Evolutionary conservation across 345 rosid species (phyloP).

Genomic region (Lumnitzera racemosa): DNA sequence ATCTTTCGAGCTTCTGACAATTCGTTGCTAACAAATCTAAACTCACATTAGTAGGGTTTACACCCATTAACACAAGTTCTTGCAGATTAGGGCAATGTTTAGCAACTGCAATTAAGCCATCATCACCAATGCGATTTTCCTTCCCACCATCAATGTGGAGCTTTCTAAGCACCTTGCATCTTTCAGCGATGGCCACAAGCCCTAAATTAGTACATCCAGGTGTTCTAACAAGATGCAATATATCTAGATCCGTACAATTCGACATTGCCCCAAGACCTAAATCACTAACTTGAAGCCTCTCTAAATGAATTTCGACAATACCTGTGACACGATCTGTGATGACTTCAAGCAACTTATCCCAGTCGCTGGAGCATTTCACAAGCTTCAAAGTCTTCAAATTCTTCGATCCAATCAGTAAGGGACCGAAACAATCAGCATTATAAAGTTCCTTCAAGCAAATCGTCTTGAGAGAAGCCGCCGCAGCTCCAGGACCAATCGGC

Average conservation of each 20-base stretch:
- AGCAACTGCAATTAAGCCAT: conserved; percentile 49
- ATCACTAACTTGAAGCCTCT: conserved; percentile 65
- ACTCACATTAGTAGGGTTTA: conserved; percentile 53
- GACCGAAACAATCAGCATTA: conserved; percentile 73
- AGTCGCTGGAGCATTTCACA: conserved; percentile 76
- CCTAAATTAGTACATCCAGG: conserved; percentile 61
- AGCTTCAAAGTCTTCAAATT: conserved; percentile 59
- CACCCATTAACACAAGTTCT: conserved; percentile 67
- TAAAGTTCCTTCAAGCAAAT: conserved; percentile 69
- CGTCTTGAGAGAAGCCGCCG: conserved; percentile 49
- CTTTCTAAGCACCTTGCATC: conserved; percentile 59
- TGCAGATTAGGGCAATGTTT: conserved; percentile 57
- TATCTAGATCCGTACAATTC: conserved; percentile 51
- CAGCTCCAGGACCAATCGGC: conserved; percentile 57
- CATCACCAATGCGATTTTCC: conserved; percentile 59
- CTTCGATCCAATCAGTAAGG: conserved; percentile 55
- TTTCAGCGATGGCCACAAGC: conserved; percentile 37
- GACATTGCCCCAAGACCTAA: conserved; percentile 46
- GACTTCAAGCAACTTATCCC: conserved; percentile 56
- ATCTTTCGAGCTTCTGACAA: conserved; percentile 57
- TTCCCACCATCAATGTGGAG: conserved; percentile 80
- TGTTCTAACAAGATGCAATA: conserved; percentile 66
- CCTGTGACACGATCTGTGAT: conserved; percentile 30
- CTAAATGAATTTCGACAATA: conserved; percentile 62
- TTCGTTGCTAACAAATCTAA: conserved; percentile 50